These are phyloP conservation scores for Starmera quercuum DNA, from an alignment of 805 yeast species.

Conservation along the genomic window DNA sequence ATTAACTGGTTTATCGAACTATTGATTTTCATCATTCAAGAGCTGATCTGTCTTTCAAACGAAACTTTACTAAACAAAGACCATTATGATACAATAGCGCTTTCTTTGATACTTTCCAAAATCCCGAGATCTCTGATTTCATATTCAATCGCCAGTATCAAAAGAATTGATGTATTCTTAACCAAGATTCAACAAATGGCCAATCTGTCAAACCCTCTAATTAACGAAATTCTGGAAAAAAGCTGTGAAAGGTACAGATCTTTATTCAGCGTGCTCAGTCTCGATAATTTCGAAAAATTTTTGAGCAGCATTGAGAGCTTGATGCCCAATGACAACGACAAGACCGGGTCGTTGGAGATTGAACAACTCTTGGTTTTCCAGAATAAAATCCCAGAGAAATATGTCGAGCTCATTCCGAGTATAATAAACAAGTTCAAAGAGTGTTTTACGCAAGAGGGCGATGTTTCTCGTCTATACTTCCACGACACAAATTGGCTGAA, in stretches of 20 bases:
- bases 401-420: slow-evolving; percentile 20
- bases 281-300: slow-evolving; percentile 52
- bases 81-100: slow-evolving; percentile 32
- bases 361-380: slow-evolving; percentile 18
- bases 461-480: slow-evolving; percentile 39
- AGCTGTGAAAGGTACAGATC: slow-evolving; percentile 28
- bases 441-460: slow-evolving; percentile 11
- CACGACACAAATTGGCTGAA: slow-evolving; percentile 64
- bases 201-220: slow-evolving; percentile 18
- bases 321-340: slow-evolving; percentile 11
- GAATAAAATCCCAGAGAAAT: slow-evolving; percentile 19
- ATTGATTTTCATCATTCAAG: slow-evolving; percentile 65
- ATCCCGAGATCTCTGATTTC: slow-evolving; percentile 62
- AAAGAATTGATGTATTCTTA: slow-evolving; percentile 35
- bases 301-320: slow-evolving; percentile 45
- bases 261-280: slow-evolving; percentile 24
- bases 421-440: slow-evolving; percentile 25
- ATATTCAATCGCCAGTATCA: slow-evolving; percentile 60
- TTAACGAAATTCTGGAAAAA: slow-evolving; percentile 50
- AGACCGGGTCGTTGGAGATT: slow-evolving; percentile 11
- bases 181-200: slow-evolving; percentile 14
- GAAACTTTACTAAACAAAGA: slow-evolving; percentile 1
- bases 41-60: slow-evolving; percentile 41
- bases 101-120: slow-evolving; percentile 57
- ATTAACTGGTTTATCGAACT: slow-evolving; percentile 84